A percentile compares a stretch with the other conserved stretches of the same genome.
Evolutionary conservation across 495 filamentous ascomycete genomes (phyloP).

Genomic region (Cladorrhinum samala): DNA sequence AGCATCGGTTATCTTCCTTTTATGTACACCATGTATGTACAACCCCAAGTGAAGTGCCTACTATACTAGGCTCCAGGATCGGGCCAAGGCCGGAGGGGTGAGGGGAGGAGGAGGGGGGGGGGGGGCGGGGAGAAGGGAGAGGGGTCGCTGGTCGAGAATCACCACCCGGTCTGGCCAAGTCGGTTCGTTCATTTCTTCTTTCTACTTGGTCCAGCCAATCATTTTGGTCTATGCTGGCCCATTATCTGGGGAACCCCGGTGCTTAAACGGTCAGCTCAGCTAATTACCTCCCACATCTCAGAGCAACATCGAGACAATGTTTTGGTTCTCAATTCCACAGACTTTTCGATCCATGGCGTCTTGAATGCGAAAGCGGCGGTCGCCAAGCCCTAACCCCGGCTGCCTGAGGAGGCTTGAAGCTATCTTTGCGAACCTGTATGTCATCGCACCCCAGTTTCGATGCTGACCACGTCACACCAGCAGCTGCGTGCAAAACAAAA

Average conservation of each 20-base stretch:
- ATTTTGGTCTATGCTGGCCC: not conserved
- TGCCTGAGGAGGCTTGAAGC: not conserved
- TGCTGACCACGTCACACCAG: not conserved
- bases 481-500: too few species aligned
- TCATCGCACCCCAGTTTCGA: not conserved
- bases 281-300: not conserved
- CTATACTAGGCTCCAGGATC: not conserved
- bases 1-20: not conserved
- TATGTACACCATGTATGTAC: too few species aligned
- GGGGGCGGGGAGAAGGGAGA: too few species aligned
- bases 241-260: conserved; percentile 3
- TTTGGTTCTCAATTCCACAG: not conserved
- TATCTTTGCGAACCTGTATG: not conserved
- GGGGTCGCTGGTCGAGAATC: not conserved
- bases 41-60: too few species aligned
- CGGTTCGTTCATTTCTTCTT: conserved; percentile 1
- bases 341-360: too few species aligned
- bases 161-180: conserved; percentile 3
- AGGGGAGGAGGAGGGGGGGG: not conserved
- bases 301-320: not conserved
- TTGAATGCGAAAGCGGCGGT: not conserved
- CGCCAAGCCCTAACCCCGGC: not conserved
- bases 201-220: not conserved
- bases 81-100: not conserved
- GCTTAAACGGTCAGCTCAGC: not conserved